Base-by-base conservation (phyloP, 2,329 filamentous ascomycete species). In the Teratosphaeria viscida region DNA sequence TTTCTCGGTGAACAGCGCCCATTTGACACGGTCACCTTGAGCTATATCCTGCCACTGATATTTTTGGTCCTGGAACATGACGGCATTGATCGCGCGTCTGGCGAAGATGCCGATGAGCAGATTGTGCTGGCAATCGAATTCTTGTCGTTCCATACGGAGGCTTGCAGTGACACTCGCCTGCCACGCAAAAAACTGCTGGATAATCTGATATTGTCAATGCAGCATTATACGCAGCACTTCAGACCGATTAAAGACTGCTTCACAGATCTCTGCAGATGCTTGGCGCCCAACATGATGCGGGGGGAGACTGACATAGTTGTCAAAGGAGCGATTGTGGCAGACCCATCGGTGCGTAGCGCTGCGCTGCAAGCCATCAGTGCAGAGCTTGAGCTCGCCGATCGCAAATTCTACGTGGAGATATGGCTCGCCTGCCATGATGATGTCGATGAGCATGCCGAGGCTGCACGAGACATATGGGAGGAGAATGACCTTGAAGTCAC, bases 401-500 rank as follows among this genome's bases (percentile, higher is more conserved):
- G 92, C 37, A 82, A 86, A 34, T 94, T 91, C 69, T 94, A 88
- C 2, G 87, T 94, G 62, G 89, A 97, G 71, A 88, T 99, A 26
- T 99, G 91, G 91, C 81, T 99, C 52, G 89, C 89, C 52, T 92
- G 86, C 68, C 92, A 99, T 68, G 94, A 99, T 65, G 90, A 95
- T 66, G 84, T 90, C 23, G 84, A 88, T 52, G 92, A 97, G 71
- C 97, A 97, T 67, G 82, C 82, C 8, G 89, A 91, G 54, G 79
- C 95, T 57, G 92, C 89, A 6, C 82, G 81, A 57, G 89, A 92
- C 12, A 96, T 99, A 39, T 99, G 94, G 94, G 90, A 95, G 69
- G 94, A 96, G 69, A 95, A 92, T 70, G 87, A 84, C 7, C 87
- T 97, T 62, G 77, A 87, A 61, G 76, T 92, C 12, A 81, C 83